Conservation (phyloP, 345 rosid genomes). For the Diplotaxis tenuifolia region DNA sequence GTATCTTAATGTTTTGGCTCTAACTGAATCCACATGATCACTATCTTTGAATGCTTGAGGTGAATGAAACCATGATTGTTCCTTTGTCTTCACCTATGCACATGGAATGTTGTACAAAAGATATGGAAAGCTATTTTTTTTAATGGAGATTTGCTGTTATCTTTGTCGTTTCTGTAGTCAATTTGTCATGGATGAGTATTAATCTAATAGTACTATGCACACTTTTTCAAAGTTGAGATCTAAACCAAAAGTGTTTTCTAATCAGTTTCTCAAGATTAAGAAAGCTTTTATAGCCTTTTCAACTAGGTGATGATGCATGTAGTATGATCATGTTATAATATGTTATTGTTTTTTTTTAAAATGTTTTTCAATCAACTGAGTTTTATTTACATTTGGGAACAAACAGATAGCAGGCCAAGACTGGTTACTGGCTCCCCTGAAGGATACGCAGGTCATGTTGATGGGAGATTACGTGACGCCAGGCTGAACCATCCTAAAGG, state of each 20-base stretch:
- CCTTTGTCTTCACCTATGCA: slow-evolving; percentile 22
- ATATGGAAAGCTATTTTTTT: slow-evolving; percentile 24
- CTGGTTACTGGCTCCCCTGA: slow-evolving; percentile 88
- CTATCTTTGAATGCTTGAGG: not conserved
- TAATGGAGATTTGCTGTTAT: slow-evolving; percentile 29
- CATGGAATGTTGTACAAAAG: slow-evolving; percentile 28
- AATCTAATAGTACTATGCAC: slow-evolving; percentile 18
- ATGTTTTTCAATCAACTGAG: too few relatives aligned
- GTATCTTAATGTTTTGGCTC: slow-evolving; percentile 22
- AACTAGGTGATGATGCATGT: too few relatives aligned
- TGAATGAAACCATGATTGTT: not conserved
- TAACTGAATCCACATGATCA: not conserved
- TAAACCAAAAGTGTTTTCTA: slow-evolving; percentile 2
- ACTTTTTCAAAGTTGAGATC: slow-evolving; percentile 36
- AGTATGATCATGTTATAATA: too few relatives aligned
- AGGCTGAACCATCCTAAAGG: slow-evolving; percentile 96
- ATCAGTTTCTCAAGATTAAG: not conserved
- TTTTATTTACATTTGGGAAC: not conserved
- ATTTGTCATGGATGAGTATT: slow-evolving; percentile 30
- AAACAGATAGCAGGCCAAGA: slow-evolving; percentile 61
- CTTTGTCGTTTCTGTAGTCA: slow-evolving; percentile 29
- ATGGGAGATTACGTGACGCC: slow-evolving; percentile 89
- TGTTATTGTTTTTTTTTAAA: too few relatives aligned
- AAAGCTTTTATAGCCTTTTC: not conserved
- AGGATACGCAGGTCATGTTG: slow-evolving; percentile 86